Base-by-base conservation (phyloP, 352 stramenopile genomes). In the Bremia lactucae region DNA sequence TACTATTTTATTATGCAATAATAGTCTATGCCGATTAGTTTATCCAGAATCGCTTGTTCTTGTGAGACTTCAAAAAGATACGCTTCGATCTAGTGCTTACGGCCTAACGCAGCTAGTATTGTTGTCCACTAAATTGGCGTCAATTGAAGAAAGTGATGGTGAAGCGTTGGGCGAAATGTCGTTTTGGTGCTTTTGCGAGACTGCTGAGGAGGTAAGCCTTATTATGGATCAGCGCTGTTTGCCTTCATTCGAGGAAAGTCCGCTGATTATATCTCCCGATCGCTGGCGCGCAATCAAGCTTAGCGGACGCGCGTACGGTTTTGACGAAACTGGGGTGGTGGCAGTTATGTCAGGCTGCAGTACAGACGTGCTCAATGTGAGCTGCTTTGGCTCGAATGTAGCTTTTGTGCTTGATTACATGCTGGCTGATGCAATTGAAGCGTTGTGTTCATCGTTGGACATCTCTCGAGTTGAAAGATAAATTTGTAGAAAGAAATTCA, bases 161-260 rank as follows among this genome's bases (percentile, higher is more conserved):
- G 39, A 72, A 42, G 22, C 22, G 15, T 13, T 42, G 11, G 15
- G 31, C n/a, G 45, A 59, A 10, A 55, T 73, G 24, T 83, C 68
- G 9, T 92, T 89, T 40, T 92, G 79, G 79, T 83, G 76, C 55
- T 92, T 85, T 48, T 87, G 73, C 40, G 79, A 92, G 51, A 89
- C 79, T 2, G 67, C 74, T 6, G 79, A 92, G 36, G 76, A 92
- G 52, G 77, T 88, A 41, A 87, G 73, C 42, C 45, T 92, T 26
- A 86, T 92, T 35, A 62, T 87, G 50, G 68, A 80, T 15, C 70
- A 88, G 62, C 66, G 64, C 18, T 83, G 63, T 45, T 56, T 89
- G 6, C 3, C 48, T n/a, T 65, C 68, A 25, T 94, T 94, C 35
- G 52, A 78, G 18, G 55, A 85, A 19, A 54, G 83, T 18, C 61